phyloP scores from a whole-genome alignment of 2,329 filamentous ascomycete species.

The Fusarium sp. region DNA sequence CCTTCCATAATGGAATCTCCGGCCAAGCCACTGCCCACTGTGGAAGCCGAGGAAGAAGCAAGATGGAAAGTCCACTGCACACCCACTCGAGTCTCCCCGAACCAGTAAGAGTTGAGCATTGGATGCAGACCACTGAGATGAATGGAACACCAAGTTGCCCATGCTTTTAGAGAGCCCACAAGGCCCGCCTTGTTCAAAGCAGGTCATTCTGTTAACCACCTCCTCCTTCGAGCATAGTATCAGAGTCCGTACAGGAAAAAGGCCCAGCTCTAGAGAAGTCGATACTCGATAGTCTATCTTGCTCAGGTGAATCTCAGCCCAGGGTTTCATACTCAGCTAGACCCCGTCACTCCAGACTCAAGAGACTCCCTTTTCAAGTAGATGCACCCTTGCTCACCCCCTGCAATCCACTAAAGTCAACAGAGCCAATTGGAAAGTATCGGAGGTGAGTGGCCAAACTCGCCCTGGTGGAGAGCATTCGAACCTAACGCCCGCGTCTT shows the following conservation, averaged over 20 bases:
- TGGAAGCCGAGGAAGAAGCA: constrained; percentile 44
- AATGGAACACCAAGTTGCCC: constrained; percentile 28
- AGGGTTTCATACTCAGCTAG: constrained; percentile 20
- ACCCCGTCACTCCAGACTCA: neutral
- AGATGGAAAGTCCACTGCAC: constrained; percentile 40
- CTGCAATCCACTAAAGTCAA: constrained; percentile 12
- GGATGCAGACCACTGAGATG: constrained; percentile 15
- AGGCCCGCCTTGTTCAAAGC: constrained; percentile 31
- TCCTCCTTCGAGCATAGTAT: constrained; percentile 42
- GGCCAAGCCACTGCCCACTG: constrained; percentile 39
- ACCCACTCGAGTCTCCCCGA: constrained; percentile 30
- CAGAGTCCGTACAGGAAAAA: constrained; percentile 4
- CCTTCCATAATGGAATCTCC: constrained; percentile 37
- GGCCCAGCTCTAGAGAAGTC: constrained; percentile 1
- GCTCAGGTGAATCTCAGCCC: neutral
- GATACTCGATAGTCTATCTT: neutral
- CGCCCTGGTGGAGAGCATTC: constrained; percentile 28
- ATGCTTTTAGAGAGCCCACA: constrained; percentile 25
- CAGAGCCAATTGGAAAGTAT: constrained; percentile 22
- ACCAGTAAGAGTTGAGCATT: constrained; percentile 8
- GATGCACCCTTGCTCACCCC: constrained; percentile 16
- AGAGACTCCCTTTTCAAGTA: constrained; percentile 23
- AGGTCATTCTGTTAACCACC: constrained; percentile 35
- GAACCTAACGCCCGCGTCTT: constrained; percentile 34
- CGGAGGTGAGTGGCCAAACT: constrained; percentile 25